Percentiles rank a stretch among this genome's conserved stretches.
These are phyloP conservation scores for Myxozyma melibiosi DNA, from an alignment of 805 yeast species.

Conservation along the genomic window DNA sequence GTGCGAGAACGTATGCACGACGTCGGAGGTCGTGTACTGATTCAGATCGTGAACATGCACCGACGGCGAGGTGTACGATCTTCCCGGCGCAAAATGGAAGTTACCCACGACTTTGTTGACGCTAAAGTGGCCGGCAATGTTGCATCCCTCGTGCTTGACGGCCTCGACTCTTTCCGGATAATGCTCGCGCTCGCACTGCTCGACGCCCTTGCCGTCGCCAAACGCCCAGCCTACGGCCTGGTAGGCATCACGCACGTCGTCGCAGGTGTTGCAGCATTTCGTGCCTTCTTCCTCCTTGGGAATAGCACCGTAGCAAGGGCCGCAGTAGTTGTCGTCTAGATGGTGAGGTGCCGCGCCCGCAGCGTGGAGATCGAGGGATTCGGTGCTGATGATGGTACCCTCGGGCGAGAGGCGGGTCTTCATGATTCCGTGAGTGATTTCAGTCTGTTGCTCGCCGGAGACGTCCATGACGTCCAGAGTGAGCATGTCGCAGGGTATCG, in stretches of 20 bases:
- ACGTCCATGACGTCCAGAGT: slow-evolving; percentile 87
- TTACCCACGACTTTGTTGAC: slow-evolving; percentile 88
- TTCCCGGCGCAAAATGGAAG: slow-evolving; percentile 95
- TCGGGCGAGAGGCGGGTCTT: slow-evolving; percentile 62
- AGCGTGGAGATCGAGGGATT: slow-evolving; percentile 46
- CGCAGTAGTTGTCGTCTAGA: slow-evolving; percentile 62
- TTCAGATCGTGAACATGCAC: slow-evolving; percentile 83
- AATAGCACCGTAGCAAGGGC: slow-evolving; percentile 88
- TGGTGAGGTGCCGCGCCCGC: slow-evolving; percentile 37
- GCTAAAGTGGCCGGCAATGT: slow-evolving; percentile 74
- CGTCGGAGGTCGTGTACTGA: slow-evolving; percentile 54
- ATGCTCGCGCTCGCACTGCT: slow-evolving; percentile 89
- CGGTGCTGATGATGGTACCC: slow-evolving; percentile 53
- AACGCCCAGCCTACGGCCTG: slow-evolving; percentile 82
- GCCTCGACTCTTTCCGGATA: slow-evolving; percentile 65
- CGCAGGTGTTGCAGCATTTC: slow-evolving; percentile 84
- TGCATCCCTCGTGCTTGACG: slow-evolving; percentile 80
- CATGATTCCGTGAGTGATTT: slow-evolving; percentile 70
- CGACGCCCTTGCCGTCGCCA: slow-evolving; percentile 81
- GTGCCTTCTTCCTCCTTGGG: slow-evolving; percentile 53
- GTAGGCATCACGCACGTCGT: slow-evolving; percentile 77
- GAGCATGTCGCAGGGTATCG: slow-evolving; percentile 80
- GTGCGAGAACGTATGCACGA: slow-evolving; percentile 75
- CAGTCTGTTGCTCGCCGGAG: slow-evolving; percentile 80
- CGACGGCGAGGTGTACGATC: slow-evolving; percentile 60